Conservation (phyloP, 1,284 basidiomycete genomes). For the Coniferiporia weirii region DNA sequence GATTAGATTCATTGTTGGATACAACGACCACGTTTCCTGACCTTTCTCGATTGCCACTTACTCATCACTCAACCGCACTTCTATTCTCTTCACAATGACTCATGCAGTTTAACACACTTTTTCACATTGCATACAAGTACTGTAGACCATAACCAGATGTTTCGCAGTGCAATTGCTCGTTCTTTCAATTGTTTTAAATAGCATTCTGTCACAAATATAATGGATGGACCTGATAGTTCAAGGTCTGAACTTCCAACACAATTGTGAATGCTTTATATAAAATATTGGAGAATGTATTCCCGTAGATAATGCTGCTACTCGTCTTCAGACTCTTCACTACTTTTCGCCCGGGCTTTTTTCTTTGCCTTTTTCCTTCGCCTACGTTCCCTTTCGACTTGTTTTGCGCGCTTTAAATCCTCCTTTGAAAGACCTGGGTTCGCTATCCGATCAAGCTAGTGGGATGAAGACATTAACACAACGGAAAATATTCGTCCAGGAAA, state of each 20-base stretch:
- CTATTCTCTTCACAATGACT: not conserved
- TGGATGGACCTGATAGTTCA: no score
- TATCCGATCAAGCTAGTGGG: constrained; percentile 56
- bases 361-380: constrained; percentile 63
- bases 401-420: constrained; percentile 57
- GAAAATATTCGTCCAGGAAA: not conserved
- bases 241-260: no score
- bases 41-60: not conserved
- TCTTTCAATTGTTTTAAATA: no score
- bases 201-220: no score
- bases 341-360: constrained; percentile 40
- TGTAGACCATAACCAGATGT: not conserved
- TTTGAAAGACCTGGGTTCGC: constrained; percentile 74
- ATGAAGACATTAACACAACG: not conserved
- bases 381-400: constrained; percentile 66
- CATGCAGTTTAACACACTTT: not conserved
- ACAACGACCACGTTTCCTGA: not conserved
- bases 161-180: no score
- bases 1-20: constrained; percentile 30
- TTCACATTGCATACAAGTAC: not conserved
- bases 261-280: no score
- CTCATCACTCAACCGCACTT: not conserved
- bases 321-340: not conserved
- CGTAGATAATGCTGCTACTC: not conserved
- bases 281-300: no score